A percentile compares a stretch with the other conserved stretches of the same genome.
Evolutionary conservation across 164 flowering plant genomes (phyloP).

Genomic region (Saururus chinensis): DNA sequence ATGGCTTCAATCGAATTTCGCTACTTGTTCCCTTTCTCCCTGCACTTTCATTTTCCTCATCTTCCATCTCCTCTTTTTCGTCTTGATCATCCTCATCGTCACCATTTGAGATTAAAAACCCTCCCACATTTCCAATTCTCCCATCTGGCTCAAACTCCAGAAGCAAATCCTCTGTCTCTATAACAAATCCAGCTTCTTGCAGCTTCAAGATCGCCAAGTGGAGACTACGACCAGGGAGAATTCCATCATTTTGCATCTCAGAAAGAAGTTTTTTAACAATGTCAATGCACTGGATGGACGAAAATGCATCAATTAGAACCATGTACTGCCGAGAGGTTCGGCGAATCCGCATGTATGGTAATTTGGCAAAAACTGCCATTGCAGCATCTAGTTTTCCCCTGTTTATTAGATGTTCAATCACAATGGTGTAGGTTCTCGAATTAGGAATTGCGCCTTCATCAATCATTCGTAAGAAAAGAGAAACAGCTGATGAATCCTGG

Average conservation of each 20-base stretch:
- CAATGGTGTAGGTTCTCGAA: slow-evolving; percentile 62
- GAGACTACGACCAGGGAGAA: slow-evolving; percentile 57
- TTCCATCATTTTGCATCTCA: slow-evolving; percentile 70
- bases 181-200: slow-evolving; percentile 43
- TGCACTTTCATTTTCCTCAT: slow-evolving; percentile 4
- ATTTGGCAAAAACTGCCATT: slow-evolving; percentile 40
- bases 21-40: slow-evolving; percentile 1
- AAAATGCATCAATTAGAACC: slow-evolving; percentile 42
- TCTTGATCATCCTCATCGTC: slow-evolving; percentile 15
- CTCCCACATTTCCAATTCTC: slow-evolving; percentile 38
- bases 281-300: slow-evolving; percentile 25
- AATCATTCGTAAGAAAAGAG: slow-evolving; percentile 38
- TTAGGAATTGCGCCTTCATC: slow-evolving; percentile 70
- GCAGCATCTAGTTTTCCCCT: slow-evolving; percentile 48
- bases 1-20: slow-evolving; percentile 52
- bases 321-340: slow-evolving; percentile 57
- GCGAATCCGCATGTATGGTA: slow-evolving; percentile 73
- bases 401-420: slow-evolving; percentile 58
- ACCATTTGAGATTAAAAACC: slow-evolving; percentile 19
- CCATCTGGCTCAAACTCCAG: slow-evolving; percentile 56
- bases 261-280: slow-evolving; percentile 39
- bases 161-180: slow-evolving; percentile 39
- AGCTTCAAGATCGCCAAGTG: slow-evolving; percentile 32
- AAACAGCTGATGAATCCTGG: slow-evolving; percentile 44
- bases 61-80: slow-evolving; percentile 25